Percentiles rank a stretch among this genome's conserved stretches.
Conservation (phyloP, 1,284 basidiomycete species). For the Naganishia sp. region DNA sequence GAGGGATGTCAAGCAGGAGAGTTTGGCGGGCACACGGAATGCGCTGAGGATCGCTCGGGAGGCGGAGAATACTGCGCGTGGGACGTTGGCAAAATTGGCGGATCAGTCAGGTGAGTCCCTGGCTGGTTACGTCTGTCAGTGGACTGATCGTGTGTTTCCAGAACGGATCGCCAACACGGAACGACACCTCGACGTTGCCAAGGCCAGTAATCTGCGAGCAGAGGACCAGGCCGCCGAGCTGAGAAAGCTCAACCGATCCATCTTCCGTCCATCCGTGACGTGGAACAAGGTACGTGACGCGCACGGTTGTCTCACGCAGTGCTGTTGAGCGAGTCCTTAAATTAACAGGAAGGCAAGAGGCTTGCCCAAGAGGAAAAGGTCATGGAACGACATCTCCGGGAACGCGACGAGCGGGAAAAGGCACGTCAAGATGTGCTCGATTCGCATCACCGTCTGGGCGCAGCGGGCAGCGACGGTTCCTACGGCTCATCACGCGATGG, state of each 20-base stretch:
- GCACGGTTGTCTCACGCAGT: neutral
- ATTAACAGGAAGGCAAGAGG: constrained; percentile 71
- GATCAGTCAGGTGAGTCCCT: constrained; percentile 82
- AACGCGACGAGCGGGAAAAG: constrained; percentile 80
- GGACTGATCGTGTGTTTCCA: constrained; percentile 30
- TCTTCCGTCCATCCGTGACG: constrained; percentile 87
- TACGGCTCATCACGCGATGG: constrained; percentile 22
- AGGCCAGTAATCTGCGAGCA: constrained; percentile 82
- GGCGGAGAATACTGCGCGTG: constrained; percentile 91
- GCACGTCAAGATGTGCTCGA: constrained; percentile 82
- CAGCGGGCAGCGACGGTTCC: constrained; percentile 53
- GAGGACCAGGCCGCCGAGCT: constrained; percentile 93
- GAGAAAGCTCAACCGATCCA: constrained; percentile 73
- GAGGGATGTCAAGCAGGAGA: constrained; percentile 88
- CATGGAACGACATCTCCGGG: constrained; percentile 82
- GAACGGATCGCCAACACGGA: constrained; percentile 85
- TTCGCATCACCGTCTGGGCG: constrained; percentile 80
- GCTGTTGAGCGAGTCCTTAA: neutral
- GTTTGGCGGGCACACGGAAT: constrained; percentile 81
- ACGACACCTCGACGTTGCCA: constrained; percentile 90
- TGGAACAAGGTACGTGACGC: constrained; percentile 70
- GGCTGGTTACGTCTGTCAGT: neutral
- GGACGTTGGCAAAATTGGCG: constrained; percentile 82
- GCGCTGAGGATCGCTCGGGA: constrained; percentile 89
- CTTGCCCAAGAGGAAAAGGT: constrained; percentile 87